Conservation (phyloP, 176 grass and related monocot genomes). For the Hyparrhenia diplandra region DNA sequence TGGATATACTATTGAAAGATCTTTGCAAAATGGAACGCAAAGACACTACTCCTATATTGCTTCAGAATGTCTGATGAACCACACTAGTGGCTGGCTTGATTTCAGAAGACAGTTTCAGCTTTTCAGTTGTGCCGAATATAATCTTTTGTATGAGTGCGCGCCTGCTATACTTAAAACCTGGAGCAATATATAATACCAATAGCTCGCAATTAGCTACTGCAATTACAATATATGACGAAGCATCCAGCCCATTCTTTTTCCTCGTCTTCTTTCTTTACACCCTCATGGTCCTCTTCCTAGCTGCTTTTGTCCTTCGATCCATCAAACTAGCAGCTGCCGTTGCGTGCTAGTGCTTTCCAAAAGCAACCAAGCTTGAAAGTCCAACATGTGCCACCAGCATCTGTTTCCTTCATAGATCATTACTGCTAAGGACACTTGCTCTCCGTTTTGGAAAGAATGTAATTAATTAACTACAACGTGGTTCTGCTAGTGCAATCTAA, state of each 20-base stretch:
- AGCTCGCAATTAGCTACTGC: slow-evolving; percentile 18
- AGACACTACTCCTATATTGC: too few species aligned
- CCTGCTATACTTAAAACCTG: slow-evolving; percentile 1
- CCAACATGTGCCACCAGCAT: slow-evolving; percentile 17
- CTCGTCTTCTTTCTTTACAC: too few species aligned
- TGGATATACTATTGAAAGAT: neutral
- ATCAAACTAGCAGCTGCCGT: neutral
- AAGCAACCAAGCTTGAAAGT: slow-evolving; percentile 21
- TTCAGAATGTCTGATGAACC: neutral
- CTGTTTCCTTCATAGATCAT: slow-evolving; percentile 34
- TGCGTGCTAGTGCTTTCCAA: slow-evolving; percentile 10
- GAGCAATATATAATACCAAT: neutral
- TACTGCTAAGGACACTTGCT: slow-evolving; percentile 16
- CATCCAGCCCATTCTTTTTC: neutral
- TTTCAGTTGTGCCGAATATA: neutral
- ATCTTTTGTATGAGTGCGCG: slow-evolving; percentile 19
- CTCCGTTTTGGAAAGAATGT: too few species aligned
- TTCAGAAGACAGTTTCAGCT: neutral
- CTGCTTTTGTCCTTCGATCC: neutral
- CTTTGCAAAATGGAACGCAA: neutral
- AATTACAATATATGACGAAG: neutral
- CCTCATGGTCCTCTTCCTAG: neutral
- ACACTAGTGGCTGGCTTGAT: neutral
- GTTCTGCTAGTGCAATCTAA: slow-evolving; percentile 9
- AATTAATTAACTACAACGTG: neutral